phyloP scores from a whole-genome alignment of 2,329 filamentous ascomycete species.

The Emmonsiellopsis sp. region DNA sequence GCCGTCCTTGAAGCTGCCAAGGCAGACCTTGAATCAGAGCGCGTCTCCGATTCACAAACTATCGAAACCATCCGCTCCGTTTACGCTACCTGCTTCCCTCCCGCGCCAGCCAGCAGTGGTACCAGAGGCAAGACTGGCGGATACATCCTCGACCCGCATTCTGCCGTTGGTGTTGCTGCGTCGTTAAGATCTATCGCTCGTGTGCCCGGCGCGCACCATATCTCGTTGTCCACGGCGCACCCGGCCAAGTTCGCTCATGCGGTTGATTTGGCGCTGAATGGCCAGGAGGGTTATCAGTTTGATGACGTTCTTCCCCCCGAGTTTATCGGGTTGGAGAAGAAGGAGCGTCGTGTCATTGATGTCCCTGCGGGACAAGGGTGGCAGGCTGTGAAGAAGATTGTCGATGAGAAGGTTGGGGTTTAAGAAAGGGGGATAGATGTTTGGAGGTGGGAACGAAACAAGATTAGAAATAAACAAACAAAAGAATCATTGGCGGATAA shows the following conservation, averaged over 20 bases:
- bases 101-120: conserved; percentile 27
- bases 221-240: conserved; percentile 87
- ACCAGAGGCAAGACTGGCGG: conserved; percentile 39
- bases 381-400: conserved; percentile 65
- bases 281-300: conserved; percentile 66
- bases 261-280: conserved; percentile 68
- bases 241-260: conserved; percentile 89
- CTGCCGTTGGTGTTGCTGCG: conserved; percentile 76
- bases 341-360: conserved; percentile 62
- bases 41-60: conserved; percentile 56
- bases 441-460: background rate
- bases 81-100: conserved; percentile 48
- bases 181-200: conserved; percentile 59
- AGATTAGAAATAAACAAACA: background rate
- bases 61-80: conserved; percentile 54
- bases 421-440: background rate
- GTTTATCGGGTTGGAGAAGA: conserved; percentile 68
- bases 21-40: conserved; percentile 71
- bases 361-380: conserved; percentile 59
- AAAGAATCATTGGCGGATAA: background rate
- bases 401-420: conserved; percentile 59
- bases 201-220: conserved; percentile 50
- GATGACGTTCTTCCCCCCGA: conserved; percentile 69
- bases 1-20: conserved; percentile 64
- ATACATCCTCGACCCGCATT: conserved; percentile 90